These are phyloP conservation scores for Linum trigynum DNA, from an alignment of 345 rosid genomes.

Conservation along the genomic window DNA sequence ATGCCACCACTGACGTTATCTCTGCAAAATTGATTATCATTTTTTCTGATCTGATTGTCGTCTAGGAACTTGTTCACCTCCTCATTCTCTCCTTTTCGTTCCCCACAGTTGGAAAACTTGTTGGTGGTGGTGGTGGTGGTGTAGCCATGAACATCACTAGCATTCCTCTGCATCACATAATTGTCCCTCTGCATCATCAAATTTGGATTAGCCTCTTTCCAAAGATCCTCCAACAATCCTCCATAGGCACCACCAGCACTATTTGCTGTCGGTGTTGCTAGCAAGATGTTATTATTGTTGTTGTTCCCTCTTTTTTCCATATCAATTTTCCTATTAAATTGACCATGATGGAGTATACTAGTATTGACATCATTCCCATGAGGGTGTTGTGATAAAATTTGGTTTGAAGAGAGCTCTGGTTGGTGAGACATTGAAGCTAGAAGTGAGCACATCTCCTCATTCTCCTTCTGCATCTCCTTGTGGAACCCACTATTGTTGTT, in stretches of 20 bases:
- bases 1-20: background rate
- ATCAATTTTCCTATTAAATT: background rate
- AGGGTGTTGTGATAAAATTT: background rate
- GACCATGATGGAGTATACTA: background rate
- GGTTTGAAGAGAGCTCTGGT: background rate
- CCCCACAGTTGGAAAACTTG: too few relatives aligned
- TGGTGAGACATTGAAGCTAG: background rate
- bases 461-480: slow-evolving; percentile 1
- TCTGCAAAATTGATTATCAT: background rate
- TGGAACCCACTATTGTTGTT: background rate
- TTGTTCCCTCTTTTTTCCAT: background rate
- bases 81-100: background rate
- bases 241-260: background rate
- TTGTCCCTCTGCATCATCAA: background rate
- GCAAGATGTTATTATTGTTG: background rate
- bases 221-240: background rate
- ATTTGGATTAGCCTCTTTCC: background rate
- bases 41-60: background rate
- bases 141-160: background rate
- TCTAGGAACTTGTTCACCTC: background rate
- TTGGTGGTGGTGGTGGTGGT: background rate
- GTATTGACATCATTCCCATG: background rate
- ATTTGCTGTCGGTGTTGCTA: background rate
- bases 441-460: slow-evolving; percentile 1
- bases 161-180: background rate